Evolutionary conservation across 1,139 yeast species (phyloP), one percentile per base, ranked within the genome.

Genomic region (Hyphopichia fennica): DNA sequence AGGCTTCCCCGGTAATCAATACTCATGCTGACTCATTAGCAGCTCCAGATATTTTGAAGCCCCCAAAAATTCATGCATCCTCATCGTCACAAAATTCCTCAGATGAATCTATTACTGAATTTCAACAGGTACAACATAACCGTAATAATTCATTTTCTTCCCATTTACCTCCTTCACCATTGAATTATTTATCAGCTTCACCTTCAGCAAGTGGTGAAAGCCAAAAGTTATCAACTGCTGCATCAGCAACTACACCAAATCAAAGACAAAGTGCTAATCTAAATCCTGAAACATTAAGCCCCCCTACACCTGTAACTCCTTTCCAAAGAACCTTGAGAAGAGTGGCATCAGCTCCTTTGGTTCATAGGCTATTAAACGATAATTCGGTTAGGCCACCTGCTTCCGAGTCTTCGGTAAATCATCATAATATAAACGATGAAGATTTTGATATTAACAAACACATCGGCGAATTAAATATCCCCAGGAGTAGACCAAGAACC

Each of bases 261-360:
- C 38, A 35, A n/a, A 18, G 27, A 6, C 20, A 34, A 25, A n/a
- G 10, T 23, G 20, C 31, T n/a, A 15, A 37, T 17, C 15, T 18
- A 8, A 10, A 27, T 6, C 6, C 16, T n/a, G 40, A 38, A 11
- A 23, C 25, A 14, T 32, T 32, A 25, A 25, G 35, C 22, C 35
- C 35, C 7, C 41, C 52, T 15, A 46, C 55, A 2, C 60, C 62
- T 4, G 42, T 57, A 8, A 64, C 69, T 3, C 63, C 74, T 3
- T 70, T 80, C 53, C 84, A 74, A 41, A 67, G 77, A 42, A 80
- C 81, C 4, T 67, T 87, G 23, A 69, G 93, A 46, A 70, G 95
- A 43, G 95, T 86, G 2, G 91, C 95, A 0, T 87, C 95, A 0
- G 95, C 95, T 0, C 95, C 95, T 2, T 68, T 85, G 42, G 86